Evolutionary conservation across 2,329 filamentous ascomycete species (phyloP), one percentile per base, ranked within the genome.

Genomic region (Exophiala sp.): DNA sequence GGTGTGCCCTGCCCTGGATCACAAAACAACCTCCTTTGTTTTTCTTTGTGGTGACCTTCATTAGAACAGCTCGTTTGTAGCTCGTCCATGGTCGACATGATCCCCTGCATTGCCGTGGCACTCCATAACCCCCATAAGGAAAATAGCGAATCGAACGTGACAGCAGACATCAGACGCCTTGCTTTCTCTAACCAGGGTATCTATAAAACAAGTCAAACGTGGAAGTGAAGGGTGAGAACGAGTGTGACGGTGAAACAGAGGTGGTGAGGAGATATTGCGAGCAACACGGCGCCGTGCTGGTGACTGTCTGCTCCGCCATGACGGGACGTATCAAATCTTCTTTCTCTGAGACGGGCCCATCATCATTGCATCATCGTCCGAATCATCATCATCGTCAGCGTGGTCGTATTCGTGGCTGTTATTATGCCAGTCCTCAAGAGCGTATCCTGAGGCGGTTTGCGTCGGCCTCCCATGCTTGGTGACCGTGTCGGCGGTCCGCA

Each of bases 401-500:
- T 56, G 34, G 21, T 53, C 48, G 11, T 58, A 44, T 24, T 53
- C 30, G 37, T 57, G 47, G 22, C 38, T 22, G 19, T 18, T 19
- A n/a, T 47, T 30, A 6, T 29, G 40, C 42, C 50, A 46, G 27
- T 57, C 30, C 48, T 58, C 50, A 13, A 59, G 46, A 7, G 50
- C 24, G 30, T 53, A 29, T 13, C 42, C 55, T 11, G 50, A 54
- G 6, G 54, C 55, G 9, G 39, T 37, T 29, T 54, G 43, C 21
- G 45, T 24, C 10, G 42, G 37, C n/a, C 45, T 47, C 7, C 52
- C 51, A 46, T 57, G 55, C 35, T 55, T 55, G 41, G 50, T 60
- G 14, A 61, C 37, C 18, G 59, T 61, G 44, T 61, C 58, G 14
- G 53, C 56, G 10, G 58, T 61, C 5, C 58, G 53, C 59, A 61